Base-by-base conservation (phyloP, 805 yeast species). In the Sugiyamaella boreocaroliniensis region DNA sequence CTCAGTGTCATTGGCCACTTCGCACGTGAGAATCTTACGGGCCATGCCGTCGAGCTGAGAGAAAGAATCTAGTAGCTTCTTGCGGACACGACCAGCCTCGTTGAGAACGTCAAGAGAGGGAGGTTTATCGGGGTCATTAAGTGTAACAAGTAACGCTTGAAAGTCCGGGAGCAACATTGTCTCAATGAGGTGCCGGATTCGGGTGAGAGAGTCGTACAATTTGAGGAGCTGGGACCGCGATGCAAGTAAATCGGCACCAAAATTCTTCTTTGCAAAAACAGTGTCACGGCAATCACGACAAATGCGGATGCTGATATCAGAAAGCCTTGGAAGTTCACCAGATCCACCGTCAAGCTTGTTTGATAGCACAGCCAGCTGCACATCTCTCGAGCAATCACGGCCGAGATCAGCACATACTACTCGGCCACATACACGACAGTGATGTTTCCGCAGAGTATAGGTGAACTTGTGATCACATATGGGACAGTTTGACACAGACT, bases 391-490 rank as follows among this genome's bases (percentile, higher is more conserved):
- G 65, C 99, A 92, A 12, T 72, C 82, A 8, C 73, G 76, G 47
- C 55, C 69, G 49, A 66, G 60, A 58, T 82, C 83, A 22, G 85
- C 95, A 69, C 97, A 92, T 0, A 89, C 87, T 1, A 86, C 79
- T 26, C 68, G 63, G 0, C 98, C 98, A 71, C 99, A 92, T 22
- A 89, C 67, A 40, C 98, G 72, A 67, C 99, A 93, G 66, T 92
- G 99, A 65, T 93, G 98, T 58, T 85, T 87, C 48, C 97, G 71
- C 20, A 78, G 59, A 0, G 80, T 64, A 44, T 85, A 68, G 10
- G 76, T 72, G 65, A 89, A 93, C 29, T 63, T 61, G 11, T 74
- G 71, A 12, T 71, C 66, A 61, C 99, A 92, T 7, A 86, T 70
- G 7, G 76, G 72, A 64, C 99, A 92, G 51, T 72, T 69, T 0